Percentiles rank a stretch among this genome's conserved stretches.
These are phyloP conservation scores for Pleodorina starrii DNA, from an alignment of 139 green algal species.

Conservation along the genomic window DNA sequence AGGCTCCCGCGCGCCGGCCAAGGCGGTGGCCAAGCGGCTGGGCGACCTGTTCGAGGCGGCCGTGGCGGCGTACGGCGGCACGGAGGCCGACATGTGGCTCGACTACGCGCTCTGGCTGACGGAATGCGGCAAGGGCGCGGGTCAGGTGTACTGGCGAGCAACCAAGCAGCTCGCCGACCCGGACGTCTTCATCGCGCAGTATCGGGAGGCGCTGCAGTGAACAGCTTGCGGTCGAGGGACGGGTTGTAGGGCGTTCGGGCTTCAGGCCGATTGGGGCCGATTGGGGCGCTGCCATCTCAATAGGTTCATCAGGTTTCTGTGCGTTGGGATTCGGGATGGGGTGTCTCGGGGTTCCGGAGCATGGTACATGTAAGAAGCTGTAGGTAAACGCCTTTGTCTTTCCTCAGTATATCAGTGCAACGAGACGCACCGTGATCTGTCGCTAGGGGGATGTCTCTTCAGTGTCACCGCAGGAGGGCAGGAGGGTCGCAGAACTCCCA, in stretches of 20 bases:
- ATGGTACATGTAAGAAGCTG: no score
- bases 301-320: no score
- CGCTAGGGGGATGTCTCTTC: no score
- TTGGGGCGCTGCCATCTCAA: background rate
- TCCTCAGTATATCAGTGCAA: no score
- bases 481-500: no score
- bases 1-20: background rate
- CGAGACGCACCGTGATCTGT: no score
- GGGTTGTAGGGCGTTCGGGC: no score
- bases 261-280: background rate
- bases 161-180: constrained; percentile 72
- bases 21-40: constrained; percentile 31
- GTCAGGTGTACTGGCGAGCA: constrained; percentile 78
- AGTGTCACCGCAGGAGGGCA: no score
- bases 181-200: constrained; percentile 63
- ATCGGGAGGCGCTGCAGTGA: constrained; percentile 26
- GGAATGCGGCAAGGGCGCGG: constrained; percentile 46
- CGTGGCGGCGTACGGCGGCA: constrained; percentile 62
- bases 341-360: no score
- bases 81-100: constrained; percentile 77
- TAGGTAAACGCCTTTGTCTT: no score
- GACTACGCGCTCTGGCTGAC: constrained; percentile 65
- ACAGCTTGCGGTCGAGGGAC: background rate
- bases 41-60: constrained; percentile 70
- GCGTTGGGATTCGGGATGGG: no score